Evolutionary conservation across 805 yeast genomes (phyloP).

Genomic region (Vanderwaltozyma polyspora): DNA sequence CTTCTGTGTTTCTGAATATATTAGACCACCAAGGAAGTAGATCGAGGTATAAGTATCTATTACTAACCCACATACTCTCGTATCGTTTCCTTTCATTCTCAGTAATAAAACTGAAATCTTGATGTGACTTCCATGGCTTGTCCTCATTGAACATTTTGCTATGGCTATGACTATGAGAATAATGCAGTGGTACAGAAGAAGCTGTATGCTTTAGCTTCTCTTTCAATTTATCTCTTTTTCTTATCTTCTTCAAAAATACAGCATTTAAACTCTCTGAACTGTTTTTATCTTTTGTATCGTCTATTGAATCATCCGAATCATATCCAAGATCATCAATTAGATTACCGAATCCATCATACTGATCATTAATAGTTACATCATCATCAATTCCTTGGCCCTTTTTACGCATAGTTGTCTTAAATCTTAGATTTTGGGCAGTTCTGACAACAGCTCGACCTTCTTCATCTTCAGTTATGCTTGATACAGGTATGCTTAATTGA

Average conservation of each 20-base stretch:
- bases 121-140: conserved; percentile 68
- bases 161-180: conserved; percentile 5
- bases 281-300: not conserved
- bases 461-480: conserved; percentile 1
- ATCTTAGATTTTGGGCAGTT: conserved; percentile 4
- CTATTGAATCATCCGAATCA: not conserved
- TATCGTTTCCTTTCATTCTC: conserved; percentile 74
- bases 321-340: not conserved
- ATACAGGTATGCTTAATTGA: not conserved
- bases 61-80: conserved; percentile 90
- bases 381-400: no score
- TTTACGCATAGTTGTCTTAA: conserved; percentile 23
- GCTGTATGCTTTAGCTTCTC: conserved; percentile 10
- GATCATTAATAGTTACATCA: not conserved
- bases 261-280: not conserved
- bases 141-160: conserved; percentile 55
- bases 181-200: conserved; percentile 7
- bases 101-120: conserved; percentile 39
- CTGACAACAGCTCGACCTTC: conserved; percentile 2
- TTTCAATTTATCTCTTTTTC: conserved; percentile 7
- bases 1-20: no score
- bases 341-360: not conserved
- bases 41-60: conserved; percentile 53
- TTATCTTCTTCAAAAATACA: conserved; percentile 3
- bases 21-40: conserved; percentile 25